Base-by-base conservation (phyloP, 2,329 filamentous ascomycete genomes). In the Annulohypoxylon truncatum region DNA sequence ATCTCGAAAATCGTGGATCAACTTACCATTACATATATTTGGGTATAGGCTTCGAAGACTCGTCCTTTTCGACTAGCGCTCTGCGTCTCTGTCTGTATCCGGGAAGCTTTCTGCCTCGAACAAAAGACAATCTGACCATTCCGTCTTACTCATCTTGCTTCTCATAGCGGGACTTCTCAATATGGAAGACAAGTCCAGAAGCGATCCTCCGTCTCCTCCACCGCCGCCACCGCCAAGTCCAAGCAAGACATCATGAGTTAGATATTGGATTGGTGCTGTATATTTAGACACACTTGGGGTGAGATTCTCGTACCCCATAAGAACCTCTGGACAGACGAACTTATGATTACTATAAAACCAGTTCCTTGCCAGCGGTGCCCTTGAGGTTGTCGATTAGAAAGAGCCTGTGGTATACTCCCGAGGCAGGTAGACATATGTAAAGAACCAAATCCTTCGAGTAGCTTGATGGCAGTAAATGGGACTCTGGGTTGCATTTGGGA, bases 101-200 rank as follows among this genome's bases (percentile, higher is more conserved):
- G 13, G 46, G 40, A 24, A 51, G 22, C 20, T 22, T n/a, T 10
- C n/a, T 53, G 38, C 18, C 35, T 57, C 40, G 47, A 35, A 35
- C n/a, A 38, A 35, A 26, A 10, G 10, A 20, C 12, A 22, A 20
- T 33, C 20, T 15, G 28, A 13, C 20, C 31, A 8, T 18, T 26
- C 10, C 20, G 22, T 40, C 46, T 60, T 38, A 47, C 26, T 40
- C 51, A 52, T 55, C 31, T 31, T 38, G 20, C 46, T 28, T n/a
- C 44, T 24, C 4, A 24, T 28, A 31, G 46, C 22, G 13, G 53
- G 35, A 35, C 38, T 50, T 48, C 38, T 33, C 28, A 20, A 51
- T 22, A 63, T 63, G 61, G 60, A 35, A 55, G 53, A 74, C 31
- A 77, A 74, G 70, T 79, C 78, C 18, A 75, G 77, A 71, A 77